Conservation (phyloP, 2,329 filamentous ascomycete species). For the Beauveria varroae region DNA sequence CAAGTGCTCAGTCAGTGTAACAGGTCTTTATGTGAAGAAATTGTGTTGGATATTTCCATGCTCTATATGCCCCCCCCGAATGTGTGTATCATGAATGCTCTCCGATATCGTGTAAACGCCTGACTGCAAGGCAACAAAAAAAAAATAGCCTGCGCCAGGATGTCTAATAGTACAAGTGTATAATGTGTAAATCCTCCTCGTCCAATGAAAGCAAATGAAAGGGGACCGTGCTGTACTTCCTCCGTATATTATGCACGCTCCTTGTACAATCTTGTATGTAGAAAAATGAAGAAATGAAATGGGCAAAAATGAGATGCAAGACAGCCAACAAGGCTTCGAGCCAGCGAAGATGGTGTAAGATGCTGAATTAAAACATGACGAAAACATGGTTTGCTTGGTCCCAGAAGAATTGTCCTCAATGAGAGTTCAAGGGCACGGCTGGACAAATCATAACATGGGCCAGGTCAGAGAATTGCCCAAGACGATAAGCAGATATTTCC, state of each 20-base stretch:
- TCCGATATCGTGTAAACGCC: slow-evolving; percentile 3
- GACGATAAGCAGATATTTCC: neutral
- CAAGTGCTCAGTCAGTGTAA: slow-evolving; percentile 10
- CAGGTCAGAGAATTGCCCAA: neutral
- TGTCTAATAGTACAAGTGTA: slow-evolving; percentile 11
- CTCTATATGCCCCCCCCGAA: slow-evolving; percentile 5
- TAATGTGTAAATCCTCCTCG: slow-evolving; percentile 7
- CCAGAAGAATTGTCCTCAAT: neutral
- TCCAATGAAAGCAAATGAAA: slow-evolving; percentile 1
- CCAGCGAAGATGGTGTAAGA: slow-evolving; percentile 16
- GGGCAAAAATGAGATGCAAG: neutral
- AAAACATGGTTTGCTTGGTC: neutral
- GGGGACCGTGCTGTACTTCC: neutral
- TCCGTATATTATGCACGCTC: slow-evolving; percentile 11
- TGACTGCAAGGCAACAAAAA: neutral
- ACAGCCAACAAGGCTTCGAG: slow-evolving; percentile 11
- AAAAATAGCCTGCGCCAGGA: neutral
- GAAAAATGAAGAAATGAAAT: neutral
- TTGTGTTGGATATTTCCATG: slow-evolving; percentile 9
- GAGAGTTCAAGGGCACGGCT: neutral
- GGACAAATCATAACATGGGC: neutral
- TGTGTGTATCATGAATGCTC: slow-evolving; percentile 12
- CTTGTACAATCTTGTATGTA: neutral
- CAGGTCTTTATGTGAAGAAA: slow-evolving; percentile 4
- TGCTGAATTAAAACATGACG: neutral